phyloP scores from a whole-genome alignment of 2,329 filamentous ascomycete species.

The Capronia coronata region DNA sequence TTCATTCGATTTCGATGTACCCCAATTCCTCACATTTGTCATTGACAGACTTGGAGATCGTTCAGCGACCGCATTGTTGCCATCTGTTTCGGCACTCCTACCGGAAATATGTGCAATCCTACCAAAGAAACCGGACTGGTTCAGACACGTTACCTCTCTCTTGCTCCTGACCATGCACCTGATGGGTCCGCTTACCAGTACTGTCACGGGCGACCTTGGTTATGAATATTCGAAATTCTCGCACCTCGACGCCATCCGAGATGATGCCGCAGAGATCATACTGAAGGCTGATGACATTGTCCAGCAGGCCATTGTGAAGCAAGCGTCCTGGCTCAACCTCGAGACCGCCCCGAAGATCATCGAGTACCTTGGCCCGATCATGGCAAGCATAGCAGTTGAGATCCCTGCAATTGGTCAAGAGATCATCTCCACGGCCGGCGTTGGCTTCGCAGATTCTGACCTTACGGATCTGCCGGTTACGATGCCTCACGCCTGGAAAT shows the following conservation, averaged over 20 bases:
- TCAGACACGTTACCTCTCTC: conserved; percentile 16
- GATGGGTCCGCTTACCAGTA: conserved; percentile 13
- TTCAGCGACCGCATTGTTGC: conserved; percentile 5
- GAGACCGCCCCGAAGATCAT: conserved; percentile 38
- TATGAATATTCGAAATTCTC: conserved; percentile 9
- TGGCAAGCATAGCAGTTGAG: conserved; percentile 31
- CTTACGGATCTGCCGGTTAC: conserved; percentile 32
- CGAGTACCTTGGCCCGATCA: conserved; percentile 31
- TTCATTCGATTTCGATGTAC: conserved; percentile 30
- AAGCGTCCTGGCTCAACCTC: conserved; percentile 38
- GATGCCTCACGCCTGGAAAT: conserved; percentile 56
- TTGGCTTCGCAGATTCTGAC: conserved; percentile 22
- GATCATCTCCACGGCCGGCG: conserved; percentile 31
- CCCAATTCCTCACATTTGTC: conserved; percentile 12
- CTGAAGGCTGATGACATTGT: conserved; percentile 34
- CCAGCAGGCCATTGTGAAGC: conserved; percentile 38
- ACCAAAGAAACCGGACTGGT: conserved; percentile 14
- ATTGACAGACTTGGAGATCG: conserved; percentile 15
- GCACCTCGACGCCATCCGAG: conserved; percentile 20
- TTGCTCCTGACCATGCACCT: conserved; percentile 23
- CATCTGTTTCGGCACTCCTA: conserved; percentile 16
- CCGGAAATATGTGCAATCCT: conserved; percentile 13
- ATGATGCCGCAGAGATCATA: conserved; percentile 16
- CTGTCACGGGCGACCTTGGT: conserved; percentile 2
- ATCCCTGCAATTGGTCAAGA: conserved; percentile 34